These are phyloP conservation scores for Prototheca wickerhamii DNA, from an alignment of 163 green algal species.

Conservation along the genomic window DNA sequence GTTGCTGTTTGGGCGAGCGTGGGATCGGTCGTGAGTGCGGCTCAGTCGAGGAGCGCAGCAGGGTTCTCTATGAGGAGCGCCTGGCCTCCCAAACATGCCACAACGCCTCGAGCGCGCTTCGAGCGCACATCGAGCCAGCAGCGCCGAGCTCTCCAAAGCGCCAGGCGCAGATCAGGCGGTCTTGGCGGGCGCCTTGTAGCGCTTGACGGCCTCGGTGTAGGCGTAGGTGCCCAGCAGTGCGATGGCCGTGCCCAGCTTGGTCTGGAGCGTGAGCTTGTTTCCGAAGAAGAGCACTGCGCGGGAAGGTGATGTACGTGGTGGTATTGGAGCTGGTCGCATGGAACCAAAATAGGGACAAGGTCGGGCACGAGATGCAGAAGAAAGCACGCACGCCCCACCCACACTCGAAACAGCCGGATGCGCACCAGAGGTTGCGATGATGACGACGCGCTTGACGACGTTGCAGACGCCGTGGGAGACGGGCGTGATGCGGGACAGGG, in stretches of 20 bases:
- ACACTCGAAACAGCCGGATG: conserved; percentile 7
- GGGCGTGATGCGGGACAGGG: conserved; percentile 83
- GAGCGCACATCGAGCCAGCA: too few species aligned
- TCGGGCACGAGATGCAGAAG: neutral
- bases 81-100: too few species aligned
- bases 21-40: too few species aligned
- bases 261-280: conserved; percentile 73
- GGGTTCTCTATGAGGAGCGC: too few species aligned
- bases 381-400: neutral
- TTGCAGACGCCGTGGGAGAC: conserved; percentile 98
- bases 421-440: conserved; percentile 96
- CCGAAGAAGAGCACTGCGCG: conserved; percentile 79
- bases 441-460: conserved; percentile 96
- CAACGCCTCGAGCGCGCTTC: too few species aligned
- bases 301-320: neutral
- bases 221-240: conserved; percentile 73
- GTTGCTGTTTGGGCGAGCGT: too few species aligned
- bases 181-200: neutral
- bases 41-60: too few species aligned
- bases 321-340: neutral
- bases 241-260: conserved; percentile 51
- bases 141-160: too few species aligned
- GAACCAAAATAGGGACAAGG: neutral
- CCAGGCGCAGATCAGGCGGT: neutral
- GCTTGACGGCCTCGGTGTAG: conserved; percentile 66